Evolutionary conservation across 768 basidiomycete species (phyloP).

Genomic region (Lenzites betulinus): DNA sequence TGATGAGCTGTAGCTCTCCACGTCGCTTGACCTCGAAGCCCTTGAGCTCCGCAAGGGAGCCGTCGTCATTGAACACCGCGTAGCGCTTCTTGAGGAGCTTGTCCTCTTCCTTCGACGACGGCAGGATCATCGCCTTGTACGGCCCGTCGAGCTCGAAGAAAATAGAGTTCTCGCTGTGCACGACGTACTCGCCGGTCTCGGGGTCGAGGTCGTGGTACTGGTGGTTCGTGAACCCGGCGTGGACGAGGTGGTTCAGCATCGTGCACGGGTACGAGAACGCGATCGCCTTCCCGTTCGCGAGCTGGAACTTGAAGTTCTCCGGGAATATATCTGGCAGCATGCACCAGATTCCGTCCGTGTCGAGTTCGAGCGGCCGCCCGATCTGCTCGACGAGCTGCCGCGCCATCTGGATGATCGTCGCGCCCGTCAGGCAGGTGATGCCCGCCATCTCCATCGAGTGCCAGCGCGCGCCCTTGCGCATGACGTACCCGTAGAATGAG

Average conservation of each 20-base stretch:
- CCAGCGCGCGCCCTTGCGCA: slow-evolving; percentile 99
- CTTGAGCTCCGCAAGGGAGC: slow-evolving; percentile 95
- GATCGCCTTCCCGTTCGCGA: slow-evolving; percentile 84
- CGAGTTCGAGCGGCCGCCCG: slow-evolving; percentile 93
- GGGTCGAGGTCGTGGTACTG: slow-evolving; percentile 94
- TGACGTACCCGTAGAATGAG: slow-evolving; percentile 99
- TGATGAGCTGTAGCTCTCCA: slow-evolving; percentile 97
- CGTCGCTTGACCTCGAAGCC: slow-evolving; percentile 99
- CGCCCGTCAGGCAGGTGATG: slow-evolving; percentile 96
- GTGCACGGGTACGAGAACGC: slow-evolving; percentile 96
- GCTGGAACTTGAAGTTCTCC: slow-evolving; percentile 96
- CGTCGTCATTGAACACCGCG: slow-evolving; percentile 98
- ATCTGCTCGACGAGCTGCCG: slow-evolving; percentile 96
- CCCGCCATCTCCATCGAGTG: slow-evolving; percentile 99
- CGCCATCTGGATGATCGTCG: slow-evolving; percentile 98
- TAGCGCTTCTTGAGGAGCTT: slow-evolving; percentile 98
- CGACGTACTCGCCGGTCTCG: slow-evolving; percentile 78
- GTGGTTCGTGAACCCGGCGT: slow-evolving; percentile 94
- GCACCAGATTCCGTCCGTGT: slow-evolving; percentile 99
- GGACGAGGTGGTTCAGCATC: slow-evolving; percentile 98
- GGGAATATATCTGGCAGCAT: slow-evolving; percentile 99
- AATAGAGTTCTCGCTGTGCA: slow-evolving; percentile 97
- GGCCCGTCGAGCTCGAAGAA: slow-evolving; percentile 99
- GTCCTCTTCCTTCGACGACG: slow-evolving; percentile 98
- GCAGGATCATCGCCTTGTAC: slow-evolving; percentile 98